Base-by-base conservation (phyloP, 176 grass and related monocot genomes). In the Lolium perenne region DNA sequence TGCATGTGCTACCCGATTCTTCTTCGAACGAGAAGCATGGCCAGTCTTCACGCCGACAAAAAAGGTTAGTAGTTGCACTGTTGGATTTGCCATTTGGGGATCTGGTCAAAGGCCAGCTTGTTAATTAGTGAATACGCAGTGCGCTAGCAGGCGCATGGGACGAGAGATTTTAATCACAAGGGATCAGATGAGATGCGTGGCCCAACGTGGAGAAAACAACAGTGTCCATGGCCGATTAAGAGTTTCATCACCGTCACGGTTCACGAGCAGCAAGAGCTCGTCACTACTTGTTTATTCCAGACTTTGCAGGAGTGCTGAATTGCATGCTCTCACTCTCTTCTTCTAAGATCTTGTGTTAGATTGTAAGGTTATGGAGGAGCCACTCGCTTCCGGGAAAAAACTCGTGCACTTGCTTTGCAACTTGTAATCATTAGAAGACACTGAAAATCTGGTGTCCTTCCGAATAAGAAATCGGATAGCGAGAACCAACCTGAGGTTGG, bases 31-130 rank as follows among this genome's bases (percentile, higher is more conserved):
- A 4, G 13, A 38, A 68, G 41, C 41, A 72, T 47, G n/a, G n/a
- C 12, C 23, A 46, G 11, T 49, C 71, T 48, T 45, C 71, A 74
- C 71, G 21, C 77, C 77, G 77, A 48, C 57, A 79, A 46, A 63
- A 23, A 46, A 14, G 6, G 43, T 20, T 47, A 14, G 38, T 15
- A 32, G 18, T 10, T 38, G 32, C 15, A 69, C 7, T 20, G 66
- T 69, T 69, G 2, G 35, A 71, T 12, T 45, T 21, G 17, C 68
- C 45, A 25, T 74, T 46, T 74, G 43, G 71, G 43, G 71, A 74
- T 74, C 43, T 46, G 71, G 71, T 74, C 71, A 74, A 74, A 74
- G 6, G 71, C n/a, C 71, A 22, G 32, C 32, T 35, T 74, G 71
- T 74, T 74, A 50, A 25, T 25, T 46, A 74, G 20, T 47, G 69